Conservation (phyloP, 2,329 filamentous ascomycete genomes). For the Aspergillus eucalypticola region DNA sequence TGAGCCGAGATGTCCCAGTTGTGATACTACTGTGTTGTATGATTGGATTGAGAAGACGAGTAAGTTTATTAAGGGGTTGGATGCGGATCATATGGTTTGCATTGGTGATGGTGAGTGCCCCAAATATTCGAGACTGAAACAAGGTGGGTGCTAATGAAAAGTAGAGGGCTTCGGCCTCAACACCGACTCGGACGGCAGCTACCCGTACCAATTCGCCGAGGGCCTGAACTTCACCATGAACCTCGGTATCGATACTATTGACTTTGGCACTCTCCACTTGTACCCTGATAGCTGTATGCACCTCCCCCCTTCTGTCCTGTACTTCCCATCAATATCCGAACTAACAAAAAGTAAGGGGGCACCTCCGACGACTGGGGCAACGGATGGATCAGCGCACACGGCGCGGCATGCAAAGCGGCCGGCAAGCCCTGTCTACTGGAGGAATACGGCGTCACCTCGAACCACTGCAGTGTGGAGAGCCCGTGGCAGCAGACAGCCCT, state of each 20-base stretch:
- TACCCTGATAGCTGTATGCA: constrained; percentile 50
- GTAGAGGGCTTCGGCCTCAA: constrained; percentile 58
- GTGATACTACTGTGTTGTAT: constrained; percentile 57
- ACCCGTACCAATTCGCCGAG: constrained; percentile 55
- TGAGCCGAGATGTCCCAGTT: constrained; percentile 65
- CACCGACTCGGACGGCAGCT: constrained; percentile 51
- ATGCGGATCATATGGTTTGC: constrained; percentile 62
- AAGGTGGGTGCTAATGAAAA: background rate
- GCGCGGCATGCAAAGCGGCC: constrained; percentile 35
- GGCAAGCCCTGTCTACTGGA: constrained; percentile 47
- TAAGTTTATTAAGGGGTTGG: constrained; percentile 64
- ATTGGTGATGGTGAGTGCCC: constrained; percentile 53
- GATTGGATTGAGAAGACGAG: constrained; percentile 61
- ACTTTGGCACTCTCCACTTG: constrained; percentile 58
- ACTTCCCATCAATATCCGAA: background rate
- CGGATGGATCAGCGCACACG: constrained; percentile 52
- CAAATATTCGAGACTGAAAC: background rate
- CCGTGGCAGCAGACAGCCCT: constrained; percentile 41
- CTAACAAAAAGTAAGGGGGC: constrained; percentile 28
- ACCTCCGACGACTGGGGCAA: constrained; percentile 46
- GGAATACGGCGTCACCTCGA: constrained; percentile 39
- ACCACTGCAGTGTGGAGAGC: constrained; percentile 31
- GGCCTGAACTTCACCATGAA: constrained; percentile 56
- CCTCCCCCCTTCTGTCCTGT: background rate
- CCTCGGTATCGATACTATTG: constrained; percentile 55